Conservation (phyloP, 805 yeast genomes). For the Ogataea trehalophila region DNA sequence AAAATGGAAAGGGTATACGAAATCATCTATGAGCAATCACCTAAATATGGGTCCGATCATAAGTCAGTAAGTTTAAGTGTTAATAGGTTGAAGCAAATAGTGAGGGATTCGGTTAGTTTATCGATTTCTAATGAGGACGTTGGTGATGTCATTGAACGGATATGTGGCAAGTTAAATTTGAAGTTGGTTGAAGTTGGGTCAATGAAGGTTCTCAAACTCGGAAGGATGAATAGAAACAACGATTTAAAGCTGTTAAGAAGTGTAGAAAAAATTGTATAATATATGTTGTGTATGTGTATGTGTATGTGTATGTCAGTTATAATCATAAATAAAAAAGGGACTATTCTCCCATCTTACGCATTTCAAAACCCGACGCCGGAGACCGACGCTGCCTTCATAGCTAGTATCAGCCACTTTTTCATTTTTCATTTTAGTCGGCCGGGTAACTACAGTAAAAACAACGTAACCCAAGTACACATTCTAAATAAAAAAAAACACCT, state of each 20-base stretch:
- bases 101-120: conserved; percentile 17
- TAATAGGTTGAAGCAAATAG: conserved; percentile 11
- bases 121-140: conserved; percentile 19
- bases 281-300: no score
- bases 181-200: conserved; percentile 15
- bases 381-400: no score
- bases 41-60: conserved; percentile 5
- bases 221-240: conserved; percentile 11
- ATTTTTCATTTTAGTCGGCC: no score
- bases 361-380: no score
- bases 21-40: conserved; percentile 22
- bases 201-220: conserved; percentile 16
- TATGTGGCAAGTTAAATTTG: conserved; percentile 10
- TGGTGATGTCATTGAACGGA: conserved; percentile 3
- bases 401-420: no score
- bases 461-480: no score
- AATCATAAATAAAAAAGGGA: background rate
- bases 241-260: conserved; percentile 11
- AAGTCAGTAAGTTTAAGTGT: conserved; percentile 11
- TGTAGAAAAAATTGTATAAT: no score
- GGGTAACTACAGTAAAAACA: no score
- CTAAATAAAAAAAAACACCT: no score
- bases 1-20: conserved; percentile 20
- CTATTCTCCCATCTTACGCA: background rate
- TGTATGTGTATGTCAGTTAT: no score